A percentile compares a stretch with the other conserved stretches of the same genome.
These are phyloP conservation scores for Phytophthora multivora DNA, from an alignment of 352 stramenopile species.

Conservation along the genomic window DNA sequence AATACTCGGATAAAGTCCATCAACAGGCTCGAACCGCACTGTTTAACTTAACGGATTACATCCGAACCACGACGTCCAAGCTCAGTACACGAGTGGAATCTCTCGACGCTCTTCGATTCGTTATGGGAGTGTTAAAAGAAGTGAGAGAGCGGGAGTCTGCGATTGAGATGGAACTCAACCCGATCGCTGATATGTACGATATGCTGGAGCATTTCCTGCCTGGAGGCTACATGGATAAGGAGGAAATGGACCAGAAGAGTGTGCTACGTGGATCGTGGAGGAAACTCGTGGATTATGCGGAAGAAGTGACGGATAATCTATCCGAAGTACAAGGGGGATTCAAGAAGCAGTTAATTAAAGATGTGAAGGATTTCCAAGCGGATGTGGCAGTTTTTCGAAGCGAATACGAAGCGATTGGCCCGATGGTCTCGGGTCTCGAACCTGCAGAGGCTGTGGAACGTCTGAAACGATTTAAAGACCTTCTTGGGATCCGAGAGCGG, in stretches of 20 bases:
- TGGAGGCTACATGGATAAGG: conserved; percentile 85
- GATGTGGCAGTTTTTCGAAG: conserved; percentile 71
- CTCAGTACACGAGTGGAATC: conserved; percentile 69
- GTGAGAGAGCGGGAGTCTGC: conserved; percentile 84
- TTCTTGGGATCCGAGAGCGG: conserved; percentile 71
- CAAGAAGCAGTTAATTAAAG: conserved; percentile 91
- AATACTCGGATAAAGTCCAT: conserved; percentile 86
- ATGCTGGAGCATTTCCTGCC: conserved; percentile 91
- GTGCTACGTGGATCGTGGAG: conserved; percentile 83
- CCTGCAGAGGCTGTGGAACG: conserved; percentile 83
- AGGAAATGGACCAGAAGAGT: conserved; percentile 93
- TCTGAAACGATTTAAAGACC: conserved; percentile 87
- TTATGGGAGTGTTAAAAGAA: conserved; percentile 88
- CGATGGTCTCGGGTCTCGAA: conserved; percentile 78
- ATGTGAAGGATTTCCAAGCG: conserved; percentile 85
- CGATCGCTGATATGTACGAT: conserved; percentile 90
- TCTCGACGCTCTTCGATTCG: conserved; percentile 75
- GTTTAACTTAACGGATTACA: conserved; percentile 79
- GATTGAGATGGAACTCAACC: conserved; percentile 91
- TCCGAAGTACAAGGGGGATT: conserved; percentile 86
- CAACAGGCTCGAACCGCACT: conserved; percentile 71
- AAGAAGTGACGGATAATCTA: conserved; percentile 89
- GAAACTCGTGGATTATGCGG: conserved; percentile 88
- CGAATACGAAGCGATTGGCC: conserved; percentile 69
- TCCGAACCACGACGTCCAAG: conserved; percentile 75